phyloP scores from a whole-genome alignment of 176 grass and related monocot species.

The Eleusine coracana region DNA sequence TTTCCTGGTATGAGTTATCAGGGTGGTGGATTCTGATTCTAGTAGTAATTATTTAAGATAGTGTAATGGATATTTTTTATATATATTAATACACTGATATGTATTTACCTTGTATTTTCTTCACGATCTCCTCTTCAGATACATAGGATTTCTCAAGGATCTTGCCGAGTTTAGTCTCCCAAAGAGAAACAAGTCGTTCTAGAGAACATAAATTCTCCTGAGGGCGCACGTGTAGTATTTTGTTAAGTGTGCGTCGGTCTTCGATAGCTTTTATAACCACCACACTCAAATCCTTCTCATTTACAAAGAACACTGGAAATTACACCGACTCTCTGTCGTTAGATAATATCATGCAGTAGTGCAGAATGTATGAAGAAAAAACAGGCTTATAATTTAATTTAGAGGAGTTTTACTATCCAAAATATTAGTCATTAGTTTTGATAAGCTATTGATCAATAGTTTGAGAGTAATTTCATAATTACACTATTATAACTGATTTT shows the following conservation, averaged over 20 bases:
- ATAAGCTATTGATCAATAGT: no score
- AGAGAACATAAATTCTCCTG: constrained; percentile 20
- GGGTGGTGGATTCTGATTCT: no score
- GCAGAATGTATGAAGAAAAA: no score
- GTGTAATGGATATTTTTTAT: no score
- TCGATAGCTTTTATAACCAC: constrained; percentile 35
- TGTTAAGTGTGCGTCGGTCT: constrained; percentile 51
- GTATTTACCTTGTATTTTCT: constrained; percentile 30
- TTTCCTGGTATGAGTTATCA: no score
- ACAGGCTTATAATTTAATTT: no score
- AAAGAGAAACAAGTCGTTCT: constrained; percentile 36
- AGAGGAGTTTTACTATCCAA: no score
- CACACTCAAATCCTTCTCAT: background rate
- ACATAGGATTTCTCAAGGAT: constrained; percentile 38
- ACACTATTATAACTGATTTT: no score
- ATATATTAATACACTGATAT: no score
- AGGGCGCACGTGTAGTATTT: constrained; percentile 40
- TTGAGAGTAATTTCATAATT: no score
- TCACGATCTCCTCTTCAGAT: constrained; percentile 42
- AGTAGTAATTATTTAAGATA: no score
- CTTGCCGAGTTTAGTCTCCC: constrained; percentile 52
- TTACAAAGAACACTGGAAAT: constrained; percentile 6
- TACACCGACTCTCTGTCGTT: background rate
- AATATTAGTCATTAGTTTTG: no score
- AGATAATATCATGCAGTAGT: background rate